Evolutionary conservation across 768 basidiomycete species (phyloP), one percentile per base, ranked within the genome.

Genomic region (Hemileccinum rubropunctum): DNA sequence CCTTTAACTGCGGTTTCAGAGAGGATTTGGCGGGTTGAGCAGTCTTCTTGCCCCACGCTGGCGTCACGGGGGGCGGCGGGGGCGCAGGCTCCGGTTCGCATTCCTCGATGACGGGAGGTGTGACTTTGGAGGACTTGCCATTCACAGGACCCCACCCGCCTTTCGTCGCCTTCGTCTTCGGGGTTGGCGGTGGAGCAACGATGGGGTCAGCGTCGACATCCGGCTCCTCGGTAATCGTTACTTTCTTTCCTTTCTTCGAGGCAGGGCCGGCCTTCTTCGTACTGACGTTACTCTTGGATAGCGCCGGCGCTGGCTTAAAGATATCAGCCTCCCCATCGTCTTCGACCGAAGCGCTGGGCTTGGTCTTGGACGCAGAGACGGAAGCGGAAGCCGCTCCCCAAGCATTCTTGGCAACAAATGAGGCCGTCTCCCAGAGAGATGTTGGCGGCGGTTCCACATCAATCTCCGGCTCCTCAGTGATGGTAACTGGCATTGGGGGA

Each of bases 171-270:
- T 52, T 52, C 1, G 53, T 9, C 15, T 51, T 62, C 27, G n/a
- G 47, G n/a, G 56, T 42, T 7, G 59, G 40, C 7, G 53, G 40
- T 1, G 56, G 51, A 28, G 58, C 18, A 10, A 53, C 20, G 21
- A 59, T 58, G 0, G 53, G 56, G 30, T 62, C 66, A 11, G 58
- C 61, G 6, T 67, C 67, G 7, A 56, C 56, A 12, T 69, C 60
- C 0, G 53, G 48, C 28, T 65, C 65, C 42, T 67, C 65, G 23
- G 42, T 47, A 12, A 67, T 57, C 15, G 51, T 67, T 42, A 64
- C 67, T 18, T 49, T 51, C 48, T 60, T 66, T 14, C 61, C 52
- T 47, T 57, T 65, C 45, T 63, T 67, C 32, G 45, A 18, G 4
- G 44, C 36, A 38, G 51, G 4, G 0, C 10, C 11, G 2, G 37